Evolutionary conservation across 2,329 filamentous ascomycete species (phyloP).

Genomic region (Cercospora zeina): DNA sequence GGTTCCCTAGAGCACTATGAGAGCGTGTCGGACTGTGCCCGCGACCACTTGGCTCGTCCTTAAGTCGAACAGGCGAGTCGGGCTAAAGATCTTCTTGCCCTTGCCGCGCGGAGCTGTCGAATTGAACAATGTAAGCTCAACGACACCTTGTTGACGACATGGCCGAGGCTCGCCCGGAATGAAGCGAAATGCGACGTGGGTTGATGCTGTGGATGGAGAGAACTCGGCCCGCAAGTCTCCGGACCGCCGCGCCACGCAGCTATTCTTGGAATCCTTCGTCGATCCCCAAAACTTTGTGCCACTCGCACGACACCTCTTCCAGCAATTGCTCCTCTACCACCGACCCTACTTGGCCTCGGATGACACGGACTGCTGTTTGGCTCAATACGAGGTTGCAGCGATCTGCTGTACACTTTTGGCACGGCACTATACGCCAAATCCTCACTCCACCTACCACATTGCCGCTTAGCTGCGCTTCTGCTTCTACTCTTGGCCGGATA

Average conservation of each 20-base stretch:
- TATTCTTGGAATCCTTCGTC: constrained; percentile 16
- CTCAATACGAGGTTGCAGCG: constrained; percentile 9
- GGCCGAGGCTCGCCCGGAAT: not conserved
- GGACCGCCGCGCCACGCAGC: constrained; percentile 4
- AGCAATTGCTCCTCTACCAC: not conserved
- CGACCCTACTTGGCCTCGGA: not conserved
- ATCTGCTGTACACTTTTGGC: not conserved
- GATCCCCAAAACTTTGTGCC: constrained; percentile 11
- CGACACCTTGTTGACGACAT: not conserved
- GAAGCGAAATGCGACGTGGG: not conserved
- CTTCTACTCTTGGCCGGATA: not conserved
- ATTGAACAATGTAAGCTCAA: not conserved
- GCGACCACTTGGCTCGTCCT: not conserved
- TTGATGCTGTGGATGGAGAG: not conserved
- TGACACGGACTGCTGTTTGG: too few species aligned
- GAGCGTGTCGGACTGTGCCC: constrained; percentile 3
- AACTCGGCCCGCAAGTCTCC: not conserved
- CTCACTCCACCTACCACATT: not conserved
- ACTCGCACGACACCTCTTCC: constrained; percentile 2
- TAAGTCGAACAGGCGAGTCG: constrained; percentile 4
- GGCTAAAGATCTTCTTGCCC: constrained; percentile 1
- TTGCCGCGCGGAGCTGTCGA: not conserved
- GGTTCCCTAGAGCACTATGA: not conserved
- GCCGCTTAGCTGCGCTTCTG: not conserved
- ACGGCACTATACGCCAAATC: not conserved